Conservation (phyloP, 2,329 filamentous ascomycete species). For the Peltaster fructicola region DNA sequence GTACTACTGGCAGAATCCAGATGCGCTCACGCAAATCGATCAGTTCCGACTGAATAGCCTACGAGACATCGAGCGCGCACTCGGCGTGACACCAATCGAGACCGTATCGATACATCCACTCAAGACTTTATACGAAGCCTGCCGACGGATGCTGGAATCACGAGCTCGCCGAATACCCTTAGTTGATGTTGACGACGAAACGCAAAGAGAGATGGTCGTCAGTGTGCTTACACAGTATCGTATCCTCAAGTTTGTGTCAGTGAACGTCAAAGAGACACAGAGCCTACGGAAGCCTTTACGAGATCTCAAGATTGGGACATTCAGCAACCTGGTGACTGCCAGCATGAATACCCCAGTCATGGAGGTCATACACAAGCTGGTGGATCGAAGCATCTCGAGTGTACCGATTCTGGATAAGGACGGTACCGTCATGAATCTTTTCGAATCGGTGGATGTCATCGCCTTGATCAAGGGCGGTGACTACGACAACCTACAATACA, state of each 20-base stretch:
- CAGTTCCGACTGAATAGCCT: slow-evolving; percentile 86
- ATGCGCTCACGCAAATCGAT: slow-evolving; percentile 75
- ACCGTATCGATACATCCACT: slow-evolving; percentile 91
- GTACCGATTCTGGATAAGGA: slow-evolving; percentile 79
- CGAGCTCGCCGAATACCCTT: slow-evolving; percentile 85
- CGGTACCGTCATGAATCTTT: slow-evolving; percentile 74
- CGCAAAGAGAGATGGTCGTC: slow-evolving; percentile 76
- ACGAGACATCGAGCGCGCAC: slow-evolving; percentile 86
- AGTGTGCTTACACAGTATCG: slow-evolving; percentile 97
- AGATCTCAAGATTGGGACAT: slow-evolving; percentile 74
- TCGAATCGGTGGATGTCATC: slow-evolving; percentile 95
- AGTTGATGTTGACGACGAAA: slow-evolving; percentile 88
- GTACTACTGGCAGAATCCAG: slow-evolving; percentile 95
- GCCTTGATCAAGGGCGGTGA: slow-evolving; percentile 82
- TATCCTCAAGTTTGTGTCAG: slow-evolving; percentile 95
- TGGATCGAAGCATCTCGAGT: slow-evolving; percentile 82
- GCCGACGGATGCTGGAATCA: slow-evolving; percentile 82
- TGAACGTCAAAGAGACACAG: slow-evolving; percentile 81
- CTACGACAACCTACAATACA: slow-evolving; percentile 77
- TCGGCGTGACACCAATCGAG: slow-evolving; percentile 79
- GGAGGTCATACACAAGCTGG: slow-evolving; percentile 84
- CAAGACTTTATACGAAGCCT: slow-evolving; percentile 83
- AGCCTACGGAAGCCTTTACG: slow-evolving; percentile 72
- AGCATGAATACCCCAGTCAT: slow-evolving; percentile 82
- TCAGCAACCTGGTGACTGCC: slow-evolving; percentile 61